These are phyloP conservation scores for Volvox africanus DNA, from an alignment of 139 green algal genomes.

Conservation along the genomic window DNA sequence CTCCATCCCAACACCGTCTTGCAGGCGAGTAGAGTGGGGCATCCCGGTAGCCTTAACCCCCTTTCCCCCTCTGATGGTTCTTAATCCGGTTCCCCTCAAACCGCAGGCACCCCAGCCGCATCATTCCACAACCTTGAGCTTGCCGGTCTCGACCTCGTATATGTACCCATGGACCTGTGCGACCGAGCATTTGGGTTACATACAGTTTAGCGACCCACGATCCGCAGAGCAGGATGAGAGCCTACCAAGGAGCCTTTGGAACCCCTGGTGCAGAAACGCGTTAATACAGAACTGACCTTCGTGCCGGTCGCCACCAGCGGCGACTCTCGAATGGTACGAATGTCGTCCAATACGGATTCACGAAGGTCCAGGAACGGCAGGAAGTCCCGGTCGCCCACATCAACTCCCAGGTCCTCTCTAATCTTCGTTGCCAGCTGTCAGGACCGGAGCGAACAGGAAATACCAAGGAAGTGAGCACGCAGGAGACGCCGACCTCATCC, in stretches of 20 bases:
- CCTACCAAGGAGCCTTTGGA: not conserved
- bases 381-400: slow-evolving; percentile 58
- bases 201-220: not conserved
- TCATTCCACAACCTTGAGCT: slow-evolving; percentile 23
- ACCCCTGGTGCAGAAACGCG: too few relatives aligned
- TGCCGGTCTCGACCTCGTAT: slow-evolving; percentile 71
- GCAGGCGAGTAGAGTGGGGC: too few relatives aligned
- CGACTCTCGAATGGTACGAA: slow-evolving; percentile 54
- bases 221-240: not conserved
- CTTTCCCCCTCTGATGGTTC: not conserved
- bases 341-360: slow-evolving; percentile 67
- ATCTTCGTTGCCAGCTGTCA: slow-evolving; percentile 57
- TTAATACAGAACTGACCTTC: not conserved
- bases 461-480: too few relatives aligned
- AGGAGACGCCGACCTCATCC: too few relatives aligned
- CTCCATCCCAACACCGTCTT: too few relatives aligned
- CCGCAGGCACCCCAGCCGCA: too few relatives aligned
- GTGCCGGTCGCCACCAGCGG: slow-evolving; percentile 40
- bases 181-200: not conserved
- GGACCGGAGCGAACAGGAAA: too few relatives aligned
- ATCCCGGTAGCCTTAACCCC: too few relatives aligned
- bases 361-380: slow-evolving; percentile 64
- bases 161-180: slow-evolving; percentile 61
- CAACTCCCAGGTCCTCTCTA: slow-evolving; percentile 60
- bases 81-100: too few relatives aligned